Evolutionary conservation across 2,329 filamentous ascomycete species (phyloP), one percentile per base, ranked within the genome.

Genomic region (Neophaeococcomyces aloes): DNA sequence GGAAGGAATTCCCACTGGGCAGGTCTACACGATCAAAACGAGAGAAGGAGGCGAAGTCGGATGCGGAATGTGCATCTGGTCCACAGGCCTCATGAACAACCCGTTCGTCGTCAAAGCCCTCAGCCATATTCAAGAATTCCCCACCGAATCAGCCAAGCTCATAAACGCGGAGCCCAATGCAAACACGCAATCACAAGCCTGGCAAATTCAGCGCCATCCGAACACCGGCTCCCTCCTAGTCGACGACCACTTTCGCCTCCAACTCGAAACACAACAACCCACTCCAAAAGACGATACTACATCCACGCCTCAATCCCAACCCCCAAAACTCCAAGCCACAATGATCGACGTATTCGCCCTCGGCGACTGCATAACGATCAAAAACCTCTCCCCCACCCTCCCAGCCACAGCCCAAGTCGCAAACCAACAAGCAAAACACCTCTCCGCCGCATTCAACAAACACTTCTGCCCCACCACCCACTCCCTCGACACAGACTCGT

Each of bases 41-140:
- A 68, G 72, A 47, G 74, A 79, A 51, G 70, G 76, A 44, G 76
- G 75, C 1, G 72, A 78, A 35, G 60, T 76, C 2, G 74, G 74
- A 0, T 65, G 76, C 1, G 75, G 75, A 1, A 75, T 79, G 73
- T 75, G 65, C 44, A 74, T 79, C 7, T 79, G 75, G 76, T 71
- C 64, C 11, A 76, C 72, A 3, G 72, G 72, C 2, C 62, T 74
- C 14, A 74, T 74, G 68, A 68, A 68, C 56, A 75, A 75, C 44
- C 71, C 71, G 0, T 74, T 76, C 46, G 63, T 75, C 10, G 59
- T 64, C 8, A 61, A 70, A 25, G 65, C 68, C 0, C 57, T 74
- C 2, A 45, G 56, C 30, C 51, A 57, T 17, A 54, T 66, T 13
- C 52, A 59, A 3, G 47, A 51, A 3, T 64, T 64, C 34, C 66